Evolutionary conservation across 2,329 filamentous ascomycete genomes (phyloP).

Genomic region (Teratosphaeriaceae sp.): DNA sequence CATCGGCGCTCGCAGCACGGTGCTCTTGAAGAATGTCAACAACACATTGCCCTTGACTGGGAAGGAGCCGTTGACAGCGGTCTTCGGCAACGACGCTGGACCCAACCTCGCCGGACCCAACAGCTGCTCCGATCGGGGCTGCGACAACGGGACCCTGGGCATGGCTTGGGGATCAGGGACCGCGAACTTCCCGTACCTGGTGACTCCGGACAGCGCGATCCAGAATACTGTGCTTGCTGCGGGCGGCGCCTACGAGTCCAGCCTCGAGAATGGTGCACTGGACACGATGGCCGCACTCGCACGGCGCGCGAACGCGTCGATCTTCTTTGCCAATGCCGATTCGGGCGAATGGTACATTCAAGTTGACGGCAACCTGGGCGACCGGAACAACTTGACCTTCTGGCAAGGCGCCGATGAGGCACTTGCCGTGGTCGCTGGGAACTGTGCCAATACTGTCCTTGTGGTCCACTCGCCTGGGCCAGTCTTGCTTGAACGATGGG

Average conservation of each 20-base stretch:
- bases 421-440: conserved; percentile 69
- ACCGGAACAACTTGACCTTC: conserved; percentile 85
- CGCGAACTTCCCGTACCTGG: conserved; percentile 57
- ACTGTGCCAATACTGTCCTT: conserved; percentile 84
- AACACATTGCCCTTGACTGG: conserved; percentile 66
- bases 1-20: conserved; percentile 70
- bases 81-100: conserved; percentile 78
- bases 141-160: conserved; percentile 55
- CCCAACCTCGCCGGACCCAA: conserved; percentile 70
- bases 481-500: conserved; percentile 68
- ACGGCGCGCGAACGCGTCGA: conserved; percentile 55
- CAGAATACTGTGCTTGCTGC: conserved; percentile 58
- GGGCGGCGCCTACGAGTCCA: conserved; percentile 55
- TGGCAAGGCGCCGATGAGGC: conserved; percentile 77
- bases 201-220: conserved; percentile 59
- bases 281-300: conserved; percentile 45
- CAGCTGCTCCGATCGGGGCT: conserved; percentile 63
- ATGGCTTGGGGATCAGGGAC: conserved; percentile 62
- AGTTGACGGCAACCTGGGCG: conserved; percentile 75
- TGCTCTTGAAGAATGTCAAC: conserved; percentile 79
- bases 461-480: conserved; percentile 81
- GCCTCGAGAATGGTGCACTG: conserved; percentile 52
- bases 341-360: conserved; percentile 80
- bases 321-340: conserved; percentile 86
- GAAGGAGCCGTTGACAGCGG: conserved; percentile 67